phyloP scores from a whole-genome alignment of 2,329 filamentous ascomycete species.

The Gaeumannomyces tritici region DNA sequence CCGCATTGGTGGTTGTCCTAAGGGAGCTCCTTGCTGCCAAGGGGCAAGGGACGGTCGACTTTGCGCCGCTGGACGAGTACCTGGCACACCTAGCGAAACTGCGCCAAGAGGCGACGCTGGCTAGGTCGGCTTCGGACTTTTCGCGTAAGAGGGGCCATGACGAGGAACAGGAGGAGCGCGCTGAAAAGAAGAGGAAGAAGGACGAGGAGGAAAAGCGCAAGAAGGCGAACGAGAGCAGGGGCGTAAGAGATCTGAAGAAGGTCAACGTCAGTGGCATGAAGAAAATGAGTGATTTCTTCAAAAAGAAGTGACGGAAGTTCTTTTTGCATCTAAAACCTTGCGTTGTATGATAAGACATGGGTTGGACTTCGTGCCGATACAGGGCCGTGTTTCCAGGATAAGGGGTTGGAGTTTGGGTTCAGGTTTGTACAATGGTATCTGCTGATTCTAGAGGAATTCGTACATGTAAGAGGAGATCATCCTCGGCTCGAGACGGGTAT shows the following conservation, averaged over 20 bases:
- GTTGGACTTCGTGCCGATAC: not conserved
- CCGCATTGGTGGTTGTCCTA: slow-evolving; percentile 31
- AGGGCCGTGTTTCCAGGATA: not conserved
- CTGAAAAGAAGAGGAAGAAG: slow-evolving; percentile 74
- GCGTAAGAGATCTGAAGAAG: slow-evolving; percentile 74
- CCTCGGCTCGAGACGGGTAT: not conserved
- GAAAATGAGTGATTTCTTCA: slow-evolving; percentile 93
- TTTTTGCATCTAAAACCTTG: not conserved
- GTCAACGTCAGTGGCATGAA: slow-evolving; percentile 90
- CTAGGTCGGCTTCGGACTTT: slow-evolving; percentile 60
- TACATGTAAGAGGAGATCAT: not conserved
- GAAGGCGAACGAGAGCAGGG: slow-evolving; percentile 65
- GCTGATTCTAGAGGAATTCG: not conserved
- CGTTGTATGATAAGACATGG: not conserved
- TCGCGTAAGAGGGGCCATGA: slow-evolving; percentile 58
- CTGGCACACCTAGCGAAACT: slow-evolving; percentile 56
- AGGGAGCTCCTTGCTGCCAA: slow-evolving; percentile 24
- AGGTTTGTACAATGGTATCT: not conserved
- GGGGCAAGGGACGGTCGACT: slow-evolving; percentile 39
- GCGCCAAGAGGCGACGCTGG: slow-evolving; percentile 60
- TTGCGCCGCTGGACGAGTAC: slow-evolving; percentile 61
- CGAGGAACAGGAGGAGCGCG: slow-evolving; percentile 57
- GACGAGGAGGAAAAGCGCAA: slow-evolving; percentile 85
- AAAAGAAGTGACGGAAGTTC: slow-evolving; percentile 44
- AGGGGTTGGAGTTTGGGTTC: not conserved